Percentiles rank a stretch among this genome's conserved stretches.
These are phyloP conservation scores for Alternaria triticimaculans DNA, from an alignment of 2,329 filamentous ascomycete genomes.

Conservation along the genomic window DNA sequence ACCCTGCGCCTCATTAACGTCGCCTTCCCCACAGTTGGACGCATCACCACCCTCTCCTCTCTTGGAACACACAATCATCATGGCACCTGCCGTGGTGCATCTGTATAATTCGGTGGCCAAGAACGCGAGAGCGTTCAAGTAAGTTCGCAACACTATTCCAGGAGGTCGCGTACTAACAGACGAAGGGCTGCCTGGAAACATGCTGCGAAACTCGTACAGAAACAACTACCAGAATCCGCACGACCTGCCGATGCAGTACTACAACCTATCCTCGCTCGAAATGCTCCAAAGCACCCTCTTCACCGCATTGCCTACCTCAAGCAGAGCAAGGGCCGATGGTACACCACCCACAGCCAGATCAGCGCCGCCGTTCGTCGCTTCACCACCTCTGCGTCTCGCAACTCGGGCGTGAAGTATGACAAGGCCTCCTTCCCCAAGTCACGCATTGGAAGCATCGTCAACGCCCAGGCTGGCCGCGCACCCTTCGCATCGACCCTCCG, in stretches of 20 bases:
- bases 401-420: conserved; percentile 54
- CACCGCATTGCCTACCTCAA: conserved; percentile 68
- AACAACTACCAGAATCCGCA: conserved; percentile 51
- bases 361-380: conserved; percentile 58
- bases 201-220: conserved; percentile 54
- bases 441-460: conserved; percentile 62
- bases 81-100: conserved; percentile 49
- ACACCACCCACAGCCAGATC: conserved; percentile 62
- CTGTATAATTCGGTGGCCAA: conserved; percentile 50
- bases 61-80: conserved; percentile 34
- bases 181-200: conserved; percentile 57
- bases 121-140: conserved; percentile 52
- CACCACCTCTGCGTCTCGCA: conserved; percentile 55
- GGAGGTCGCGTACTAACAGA: conserved; percentile 20
- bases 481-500: conserved; percentile 89
- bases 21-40: conserved; percentile 26
- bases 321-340: conserved; percentile 69
- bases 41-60: conserved; percentile 16
- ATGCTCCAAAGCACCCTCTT: conserved; percentile 63
- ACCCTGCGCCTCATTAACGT: conserved; percentile 30
- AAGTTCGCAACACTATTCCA: conserved; percentile 15
- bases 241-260: conserved; percentile 57
- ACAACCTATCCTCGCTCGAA: conserved; percentile 66
- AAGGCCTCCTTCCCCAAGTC: conserved; percentile 63
- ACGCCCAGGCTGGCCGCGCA: conserved; percentile 73